Evolutionary conservation across 176 grass and related monocot genomes (phyloP), one percentile per base, ranked within the genome.

Genomic region (Oryza meyeriana): DNA sequence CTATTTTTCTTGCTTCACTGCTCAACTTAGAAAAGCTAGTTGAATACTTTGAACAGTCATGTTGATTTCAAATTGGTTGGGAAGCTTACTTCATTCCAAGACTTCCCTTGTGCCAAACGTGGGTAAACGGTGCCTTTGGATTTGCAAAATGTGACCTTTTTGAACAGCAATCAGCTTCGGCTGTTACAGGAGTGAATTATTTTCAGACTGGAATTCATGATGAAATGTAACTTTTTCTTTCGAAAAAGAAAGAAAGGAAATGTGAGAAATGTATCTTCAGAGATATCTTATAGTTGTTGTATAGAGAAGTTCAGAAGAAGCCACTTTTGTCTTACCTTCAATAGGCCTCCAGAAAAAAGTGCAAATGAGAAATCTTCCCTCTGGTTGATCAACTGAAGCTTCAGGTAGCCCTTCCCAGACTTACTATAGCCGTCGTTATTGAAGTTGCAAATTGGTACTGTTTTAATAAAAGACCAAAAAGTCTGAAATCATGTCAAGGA

Each of bases 311-410:
- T 74, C 22, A 83, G 27, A 33, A 41, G 8, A 20, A 20, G 64
- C 32, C 5, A 34, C 22, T 40, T 18, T 12, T 61, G 4, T 50
- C 26, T 71, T 89, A 89, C 95, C 84, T 70, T 78, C 20, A 50
- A 81, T 7, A 94, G 83, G 30, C 88, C 90, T 16, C 92, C 92
- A 4, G 90, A 84, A 71, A 94, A 97, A 36, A 97, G 75, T 67
- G 75, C 87, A 36, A 94, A 91, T n/a, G 91, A 76, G 76, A 97
- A 97, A 77, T 92, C 94, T 52, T 72, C 89, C 39, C 87, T 89
- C 83, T 94, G 94, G 59, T 94, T 97, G 82, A 94, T 97, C 82
- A 92, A 40, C 32, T 94, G 94, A 82, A 92, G 87, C 87, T 88
- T 92, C 71, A 92, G 42, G 12, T 35, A 13, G 11, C 87, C 83